phyloP scores from a whole-genome alignment of 1,284 basidiomycete genomes.

The Trametes versicolor region DNA sequence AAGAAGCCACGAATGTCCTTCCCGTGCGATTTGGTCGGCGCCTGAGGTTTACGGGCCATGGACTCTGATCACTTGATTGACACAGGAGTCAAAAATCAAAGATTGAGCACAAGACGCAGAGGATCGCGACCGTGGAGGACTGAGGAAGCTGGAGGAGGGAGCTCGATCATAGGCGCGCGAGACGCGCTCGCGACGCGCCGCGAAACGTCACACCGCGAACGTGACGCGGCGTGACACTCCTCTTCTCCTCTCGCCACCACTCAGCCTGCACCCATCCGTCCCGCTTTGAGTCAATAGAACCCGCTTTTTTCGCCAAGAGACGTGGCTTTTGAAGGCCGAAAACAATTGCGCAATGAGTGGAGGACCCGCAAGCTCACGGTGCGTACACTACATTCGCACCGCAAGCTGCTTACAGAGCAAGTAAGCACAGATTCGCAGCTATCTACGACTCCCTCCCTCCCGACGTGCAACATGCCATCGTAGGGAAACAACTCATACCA shows the following conservation, averaged over 20 bases:
- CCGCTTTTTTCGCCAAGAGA: not conserved
- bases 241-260: constrained; percentile 11
- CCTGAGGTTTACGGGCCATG: constrained; percentile 33
- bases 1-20: constrained; percentile 59
- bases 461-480: constrained; percentile 40
- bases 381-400: not conserved
- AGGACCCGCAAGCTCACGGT: constrained; percentile 28
- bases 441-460: constrained; percentile 43
- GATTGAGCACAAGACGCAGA: not conserved
- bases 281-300: not conserved
- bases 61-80: constrained; percentile 20
- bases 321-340: not conserved
- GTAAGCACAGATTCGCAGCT: constrained; percentile 37
- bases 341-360: constrained; percentile 15
- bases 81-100: not conserved
- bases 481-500: constrained; percentile 45
- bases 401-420: not conserved
- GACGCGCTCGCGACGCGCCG: constrained; percentile 19
- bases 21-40: constrained; percentile 42
- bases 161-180: not conserved
- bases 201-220: constrained; percentile 27
- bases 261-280: not conserved
- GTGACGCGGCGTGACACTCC: constrained; percentile 25
- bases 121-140: not conserved
- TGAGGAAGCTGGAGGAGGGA: not conserved